Percentiles rank a stretch among this genome's conserved stretches.
Conservation (phyloP, 805 yeast species). For the Saccharomycopsis capsularis region DNA sequence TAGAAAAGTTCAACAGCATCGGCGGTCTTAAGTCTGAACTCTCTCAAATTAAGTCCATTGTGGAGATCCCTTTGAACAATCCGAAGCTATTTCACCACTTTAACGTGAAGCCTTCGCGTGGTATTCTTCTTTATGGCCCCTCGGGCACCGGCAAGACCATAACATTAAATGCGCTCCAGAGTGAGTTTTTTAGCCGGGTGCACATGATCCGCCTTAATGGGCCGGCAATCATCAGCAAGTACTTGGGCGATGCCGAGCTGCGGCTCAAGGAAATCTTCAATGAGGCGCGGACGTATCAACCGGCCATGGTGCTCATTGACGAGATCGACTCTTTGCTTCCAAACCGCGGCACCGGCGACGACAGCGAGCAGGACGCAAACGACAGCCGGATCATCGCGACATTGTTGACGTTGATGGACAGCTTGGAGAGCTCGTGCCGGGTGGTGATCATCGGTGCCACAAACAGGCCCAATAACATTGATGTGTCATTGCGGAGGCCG, state of each 20-base stretch:
- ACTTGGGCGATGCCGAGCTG: constrained; percentile 89
- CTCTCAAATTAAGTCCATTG: constrained; percentile 50
- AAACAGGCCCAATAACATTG: constrained; percentile 61
- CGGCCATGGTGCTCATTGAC: constrained; percentile 82
- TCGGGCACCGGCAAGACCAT: constrained; percentile 97
- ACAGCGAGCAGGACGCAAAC: constrained; percentile 29
- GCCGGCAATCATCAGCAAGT: constrained; percentile 86
- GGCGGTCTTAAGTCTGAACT: constrained; percentile 78
- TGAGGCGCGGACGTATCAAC: constrained; percentile 83
- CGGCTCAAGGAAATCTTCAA: constrained; percentile 73
- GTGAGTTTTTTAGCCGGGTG: constrained; percentile 53
- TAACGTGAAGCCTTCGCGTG: constrained; percentile 90
- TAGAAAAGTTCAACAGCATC: constrained; percentile 44
- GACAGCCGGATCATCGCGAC: constrained; percentile 91
- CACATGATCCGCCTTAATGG: constrained; percentile 85
- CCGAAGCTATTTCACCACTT: constrained; percentile 75
- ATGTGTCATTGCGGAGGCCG: constrained; percentile 72
- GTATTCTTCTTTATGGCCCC: constrained; percentile 90
- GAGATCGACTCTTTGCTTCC: constrained; percentile 94
- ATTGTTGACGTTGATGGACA: constrained; percentile 73
- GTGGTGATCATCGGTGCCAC: constrained; percentile 70
- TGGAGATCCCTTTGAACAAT: constrained; percentile 72
- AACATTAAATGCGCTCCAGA: constrained; percentile 76
- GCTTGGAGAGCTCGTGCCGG: constrained; percentile 55
- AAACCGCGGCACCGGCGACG: constrained; percentile 34